Conservation (phyloP, 805 yeast species). For the Saccharomyces eubayanus region DNA sequence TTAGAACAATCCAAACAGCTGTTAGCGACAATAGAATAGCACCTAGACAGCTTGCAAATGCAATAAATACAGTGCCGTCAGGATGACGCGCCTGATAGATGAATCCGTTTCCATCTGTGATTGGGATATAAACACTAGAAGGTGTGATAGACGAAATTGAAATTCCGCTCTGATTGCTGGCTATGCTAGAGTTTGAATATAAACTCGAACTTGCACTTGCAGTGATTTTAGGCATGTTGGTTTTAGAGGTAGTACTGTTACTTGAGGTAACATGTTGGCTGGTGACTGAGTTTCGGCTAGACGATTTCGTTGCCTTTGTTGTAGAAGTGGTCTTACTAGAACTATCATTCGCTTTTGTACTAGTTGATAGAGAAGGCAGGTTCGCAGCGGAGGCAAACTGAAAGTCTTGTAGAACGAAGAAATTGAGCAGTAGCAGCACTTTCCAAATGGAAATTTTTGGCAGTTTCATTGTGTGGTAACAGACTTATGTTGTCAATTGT, state of each 20-base stretch:
- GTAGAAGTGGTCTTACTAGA: background rate
- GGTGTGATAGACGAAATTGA: constrained; percentile 1
- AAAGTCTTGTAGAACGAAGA: background rate
- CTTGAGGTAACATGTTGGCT: background rate
- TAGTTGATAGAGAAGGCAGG: background rate
- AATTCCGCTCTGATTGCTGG: background rate
- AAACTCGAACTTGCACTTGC: background rate
- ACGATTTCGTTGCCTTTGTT: background rate
- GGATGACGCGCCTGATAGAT: constrained; percentile 42
- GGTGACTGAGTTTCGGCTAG: background rate
- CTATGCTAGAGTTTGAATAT: background rate
- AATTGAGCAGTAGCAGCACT: background rate
- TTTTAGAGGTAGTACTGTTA: background rate
- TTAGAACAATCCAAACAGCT: constrained; percentile 18
- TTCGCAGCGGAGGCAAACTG: background rate
- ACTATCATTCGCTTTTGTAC: background rate
- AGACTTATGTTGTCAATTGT: background rate
- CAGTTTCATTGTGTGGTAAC: background rate
- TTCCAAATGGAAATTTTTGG: background rate
- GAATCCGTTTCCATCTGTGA: constrained; percentile 43
- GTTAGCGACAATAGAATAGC: constrained; percentile 34
- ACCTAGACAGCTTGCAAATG: constrained; percentile 62
- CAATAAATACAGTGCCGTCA: constrained; percentile 70
- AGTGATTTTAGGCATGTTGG: background rate
- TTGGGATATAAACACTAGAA: constrained; percentile 17